Evolutionary conservation across 2,329 filamentous ascomycete species (phyloP), one percentile per base, ranked within the genome.

Genomic region (Aspergillus niger): DNA sequence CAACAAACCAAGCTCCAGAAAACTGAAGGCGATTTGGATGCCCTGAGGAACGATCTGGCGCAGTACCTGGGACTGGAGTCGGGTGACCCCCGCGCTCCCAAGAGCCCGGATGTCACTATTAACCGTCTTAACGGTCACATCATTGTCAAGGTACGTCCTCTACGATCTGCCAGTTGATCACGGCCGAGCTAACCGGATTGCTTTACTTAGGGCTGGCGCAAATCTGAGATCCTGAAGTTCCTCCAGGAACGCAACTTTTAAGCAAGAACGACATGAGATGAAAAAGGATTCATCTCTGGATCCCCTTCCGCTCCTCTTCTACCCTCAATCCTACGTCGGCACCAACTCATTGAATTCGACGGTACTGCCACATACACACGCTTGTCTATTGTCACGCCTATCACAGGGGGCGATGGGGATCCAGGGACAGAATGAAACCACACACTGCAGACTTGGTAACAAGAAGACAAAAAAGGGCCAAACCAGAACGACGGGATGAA

Each of bases 1-100:
- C 86, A 87, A 69, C 78, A 90, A 69, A 96, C 94, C 5, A 77
- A 86, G 59, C 79, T 99, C 58, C 90, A 92, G 74, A 92, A 91
- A 77, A 84, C 94, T 53, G 87, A 91, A 59, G 95, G 95, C 15
- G 85, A 96, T 73, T 71, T 87, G 53, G 76, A 80, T 32, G 83
- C 80, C 3, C 74, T 98, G 65, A 82, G 85, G 63, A 76, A 83
- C 38, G 89, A 92, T 67, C 73, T 98, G 59, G 78, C 81, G 39
- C 71, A 77, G 20, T 83, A 81, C 10, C 75, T 97, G 62, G 77
- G 81, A 1, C 70, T 94, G 44, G 76, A 83, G 24, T 63, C 69
- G 72, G 81, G 53, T 79, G 84, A 79, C 20, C 69, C 64, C 44
- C 67, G 64, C 55, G 67, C 66, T 26, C 62, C 62, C 57, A 73